phyloP scores from a whole-genome alignment of 2,329 filamentous ascomycete genomes.

The Fusarium sp. region DNA sequence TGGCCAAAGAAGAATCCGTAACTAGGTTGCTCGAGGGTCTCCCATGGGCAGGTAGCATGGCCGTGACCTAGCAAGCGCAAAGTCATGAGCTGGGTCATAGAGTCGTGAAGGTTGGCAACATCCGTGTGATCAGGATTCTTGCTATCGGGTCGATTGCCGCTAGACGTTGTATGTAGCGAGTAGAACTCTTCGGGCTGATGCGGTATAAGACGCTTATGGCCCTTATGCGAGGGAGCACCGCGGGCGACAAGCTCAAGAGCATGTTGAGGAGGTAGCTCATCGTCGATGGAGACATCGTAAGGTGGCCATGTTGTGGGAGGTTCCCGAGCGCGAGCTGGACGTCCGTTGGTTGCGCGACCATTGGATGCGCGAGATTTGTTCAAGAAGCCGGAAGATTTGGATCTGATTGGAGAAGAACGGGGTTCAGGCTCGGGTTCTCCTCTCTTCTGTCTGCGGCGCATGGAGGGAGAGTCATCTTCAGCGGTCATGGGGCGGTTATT shows the following conservation, averaged over 20 bases:
- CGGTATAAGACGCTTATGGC: slow-evolving; percentile 67
- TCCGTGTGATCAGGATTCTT: slow-evolving; percentile 60
- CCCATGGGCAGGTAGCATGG: slow-evolving; percentile 70
- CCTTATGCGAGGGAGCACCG: slow-evolving; percentile 70
- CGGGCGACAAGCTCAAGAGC: slow-evolving; percentile 72
- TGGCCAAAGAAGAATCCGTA: slow-evolving; percentile 77
- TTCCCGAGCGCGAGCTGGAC: slow-evolving; percentile 33
- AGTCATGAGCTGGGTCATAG: slow-evolving; percentile 73
- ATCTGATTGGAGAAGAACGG: slow-evolving; percentile 30
- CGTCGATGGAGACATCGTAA: slow-evolving; percentile 61
- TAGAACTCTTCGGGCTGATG: slow-evolving; percentile 71
- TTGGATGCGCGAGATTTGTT: slow-evolving; percentile 39
- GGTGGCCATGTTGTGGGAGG: slow-evolving; percentile 72
- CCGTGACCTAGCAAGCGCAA: slow-evolving; percentile 63
- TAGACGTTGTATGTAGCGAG: slow-evolving; percentile 66
- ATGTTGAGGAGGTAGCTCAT: slow-evolving; percentile 67
- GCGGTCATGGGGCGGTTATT: slow-evolving; percentile 38
- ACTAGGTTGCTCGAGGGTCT: slow-evolving; percentile 81
- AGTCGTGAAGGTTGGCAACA: slow-evolving; percentile 65
- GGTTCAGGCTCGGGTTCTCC: slow-evolving; percentile 50
- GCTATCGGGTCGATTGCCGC: slow-evolving; percentile 61
- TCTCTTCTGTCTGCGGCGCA: slow-evolving; percentile 61
- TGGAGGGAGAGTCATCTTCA: slow-evolving; percentile 39
- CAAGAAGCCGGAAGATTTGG: slow-evolving; percentile 33
- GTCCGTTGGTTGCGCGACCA: slow-evolving; percentile 31